Conservation (phyloP, 164 flowering plant species). For the Berberis thunbergii region DNA sequence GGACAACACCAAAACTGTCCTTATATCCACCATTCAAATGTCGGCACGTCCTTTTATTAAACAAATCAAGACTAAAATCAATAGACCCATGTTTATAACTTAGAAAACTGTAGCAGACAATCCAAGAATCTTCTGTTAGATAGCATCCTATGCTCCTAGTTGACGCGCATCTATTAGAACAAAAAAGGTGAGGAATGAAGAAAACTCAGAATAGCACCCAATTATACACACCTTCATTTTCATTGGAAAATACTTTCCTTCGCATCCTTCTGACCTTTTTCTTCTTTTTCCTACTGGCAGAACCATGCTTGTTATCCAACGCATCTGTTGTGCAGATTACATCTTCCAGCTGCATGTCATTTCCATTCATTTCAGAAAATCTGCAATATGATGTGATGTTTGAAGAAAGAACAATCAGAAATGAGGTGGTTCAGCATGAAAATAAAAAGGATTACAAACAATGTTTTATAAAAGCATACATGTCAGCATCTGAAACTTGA, state of each 20-base stretch:
- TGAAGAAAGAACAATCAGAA: background rate
- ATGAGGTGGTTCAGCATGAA: background rate
- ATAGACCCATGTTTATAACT: too few species aligned
- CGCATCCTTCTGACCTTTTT: constrained; percentile 29
- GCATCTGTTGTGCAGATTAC: constrained; percentile 10
- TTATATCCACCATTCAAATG: too few species aligned
- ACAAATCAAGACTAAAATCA: too few species aligned
- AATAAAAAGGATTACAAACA: too few species aligned
- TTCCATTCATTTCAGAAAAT: constrained; percentile 11
- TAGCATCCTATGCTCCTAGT: background rate
- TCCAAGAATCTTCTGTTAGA: background rate
- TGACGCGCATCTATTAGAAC: background rate
- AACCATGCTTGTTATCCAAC: constrained; percentile 10
- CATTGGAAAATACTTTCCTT: constrained; percentile 13
- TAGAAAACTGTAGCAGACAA: too few species aligned
- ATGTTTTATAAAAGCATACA: constrained; percentile 7
- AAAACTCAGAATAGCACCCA: too few species aligned
- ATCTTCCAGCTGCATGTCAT: constrained; percentile 6
- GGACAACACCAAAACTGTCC: too few species aligned
- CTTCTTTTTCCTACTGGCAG: constrained; percentile 21
- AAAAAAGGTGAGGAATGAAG: background rate
- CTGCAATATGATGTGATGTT: constrained; percentile 14
- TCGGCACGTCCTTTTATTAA: too few species aligned
- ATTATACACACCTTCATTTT: constrained; percentile 10
- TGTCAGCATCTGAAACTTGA: constrained; percentile 3